A percentile compares a stretch with the other conserved stretches of the same genome.
Conservation (phyloP, 805 yeast genomes). For the Wickerhamomyces hampshirensis region DNA sequence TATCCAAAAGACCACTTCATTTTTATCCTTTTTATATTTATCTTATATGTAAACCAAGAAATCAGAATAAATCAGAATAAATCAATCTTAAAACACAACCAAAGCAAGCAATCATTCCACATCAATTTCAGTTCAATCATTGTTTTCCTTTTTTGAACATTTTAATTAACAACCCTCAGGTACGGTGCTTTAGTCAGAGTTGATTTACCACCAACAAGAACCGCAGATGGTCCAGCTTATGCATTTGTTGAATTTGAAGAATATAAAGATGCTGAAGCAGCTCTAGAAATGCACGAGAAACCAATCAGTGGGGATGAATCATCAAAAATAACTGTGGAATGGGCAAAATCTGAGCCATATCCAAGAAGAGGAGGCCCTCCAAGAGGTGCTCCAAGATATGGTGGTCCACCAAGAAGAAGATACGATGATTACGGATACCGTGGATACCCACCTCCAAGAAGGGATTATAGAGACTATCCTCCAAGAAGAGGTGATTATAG, state of each 20-base stretch:
- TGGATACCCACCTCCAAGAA: constrained; percentile 13
- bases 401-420: constrained; percentile 12
- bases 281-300: constrained; percentile 42
- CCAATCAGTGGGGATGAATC: constrained; percentile 28
- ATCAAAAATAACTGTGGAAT: constrained; percentile 42
- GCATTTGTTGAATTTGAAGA: constrained; percentile 60
- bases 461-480: constrained; percentile 14
- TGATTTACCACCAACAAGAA: constrained; percentile 59
- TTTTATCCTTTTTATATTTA: no score
- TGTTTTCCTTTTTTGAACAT: constrained; percentile 3
- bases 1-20: no score
- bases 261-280: constrained; percentile 48
- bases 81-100: background rate
- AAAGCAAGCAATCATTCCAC: background rate
- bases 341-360: constrained; percentile 53
- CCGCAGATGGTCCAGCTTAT: constrained; percentile 52
- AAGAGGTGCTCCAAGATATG: constrained; percentile 14
- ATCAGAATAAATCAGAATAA: no score
- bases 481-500: constrained; percentile 19
- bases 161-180: constrained; percentile 27
- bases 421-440: constrained; percentile 10
- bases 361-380: no score
- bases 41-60: no score
- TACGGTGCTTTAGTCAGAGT: constrained; percentile 54
- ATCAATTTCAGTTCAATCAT: constrained; percentile 1